A percentile compares a stretch with the other conserved stretches of the same genome.
Conservation (phyloP, 805 yeast species). For the Kodamaea sagamina region DNA sequence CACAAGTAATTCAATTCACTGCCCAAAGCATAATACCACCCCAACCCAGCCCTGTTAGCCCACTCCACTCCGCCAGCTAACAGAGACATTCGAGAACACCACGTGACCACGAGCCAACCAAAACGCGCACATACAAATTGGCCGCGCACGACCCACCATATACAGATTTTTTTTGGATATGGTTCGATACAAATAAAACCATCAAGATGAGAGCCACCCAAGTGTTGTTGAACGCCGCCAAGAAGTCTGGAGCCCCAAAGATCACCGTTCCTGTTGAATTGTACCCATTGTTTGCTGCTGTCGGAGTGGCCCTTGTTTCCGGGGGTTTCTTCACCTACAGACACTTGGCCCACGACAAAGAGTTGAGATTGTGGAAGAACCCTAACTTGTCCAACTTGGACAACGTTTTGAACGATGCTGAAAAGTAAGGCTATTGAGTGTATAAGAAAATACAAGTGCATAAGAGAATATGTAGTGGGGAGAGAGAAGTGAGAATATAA, state of each 20-base stretch:
- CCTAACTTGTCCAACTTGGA: conserved; percentile 46
- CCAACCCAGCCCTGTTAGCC: no score
- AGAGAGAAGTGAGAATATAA: not conserved
- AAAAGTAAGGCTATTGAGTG: conserved; percentile 15
- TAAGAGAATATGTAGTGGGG: not conserved
- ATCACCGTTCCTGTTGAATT: conserved; percentile 40
- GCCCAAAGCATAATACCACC: no score
- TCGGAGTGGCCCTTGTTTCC: conserved; percentile 42
- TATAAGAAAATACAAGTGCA: conserved; percentile 3
- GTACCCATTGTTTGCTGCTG: conserved; percentile 50
- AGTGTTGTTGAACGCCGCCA: conserved; percentile 43
- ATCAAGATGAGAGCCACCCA: conserved; percentile 41
- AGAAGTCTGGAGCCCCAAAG: conserved; percentile 27
- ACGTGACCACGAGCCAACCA: conserved; percentile 19
- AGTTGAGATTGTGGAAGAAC: conserved; percentile 50
- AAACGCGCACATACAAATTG: conserved; percentile 6
- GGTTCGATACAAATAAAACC: conserved; percentile 12
- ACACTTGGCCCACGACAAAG: conserved; percentile 47
- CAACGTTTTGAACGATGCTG: conserved; percentile 38
- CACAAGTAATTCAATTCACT: no score
- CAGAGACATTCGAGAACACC: no score
- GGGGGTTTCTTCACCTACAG: conserved; percentile 47
- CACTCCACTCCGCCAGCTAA: no score
- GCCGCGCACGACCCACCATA: conserved; percentile 7
- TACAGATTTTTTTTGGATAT: conserved; percentile 7